phyloP scores from a whole-genome alignment of 192 early-diverging fungal genomes.

The Glomus cerebriforme region DNA sequence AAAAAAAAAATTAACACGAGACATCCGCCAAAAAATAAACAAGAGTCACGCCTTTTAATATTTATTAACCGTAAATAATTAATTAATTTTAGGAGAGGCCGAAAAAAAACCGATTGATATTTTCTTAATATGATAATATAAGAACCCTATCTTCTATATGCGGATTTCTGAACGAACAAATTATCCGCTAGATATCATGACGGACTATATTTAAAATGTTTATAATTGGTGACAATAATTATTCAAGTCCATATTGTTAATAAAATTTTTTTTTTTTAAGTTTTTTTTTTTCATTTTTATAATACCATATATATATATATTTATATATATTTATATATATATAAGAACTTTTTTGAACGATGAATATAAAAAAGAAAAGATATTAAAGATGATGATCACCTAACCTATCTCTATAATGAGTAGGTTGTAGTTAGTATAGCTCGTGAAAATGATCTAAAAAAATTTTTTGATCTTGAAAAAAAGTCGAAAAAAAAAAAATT shows the following conservation, averaged over 20 bases:
- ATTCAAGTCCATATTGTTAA: neutral
- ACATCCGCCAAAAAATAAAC: neutral
- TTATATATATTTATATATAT: no score
- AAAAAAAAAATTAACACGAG: neutral
- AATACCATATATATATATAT: no score
- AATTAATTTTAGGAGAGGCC: neutral
- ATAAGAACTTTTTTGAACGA: no score
- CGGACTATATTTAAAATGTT: neutral
- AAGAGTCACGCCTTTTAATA: neutral
- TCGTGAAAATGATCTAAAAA: neutral
- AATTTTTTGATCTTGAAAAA: no score
- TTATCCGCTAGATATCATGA: neutral
- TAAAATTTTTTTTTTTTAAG: neutral
- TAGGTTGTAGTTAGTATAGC: no score
- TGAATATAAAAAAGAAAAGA: no score
- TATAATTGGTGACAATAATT: neutral
- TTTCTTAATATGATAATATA: neutral
- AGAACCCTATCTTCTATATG: slow-evolving; percentile 2
- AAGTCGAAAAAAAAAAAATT: neutral
- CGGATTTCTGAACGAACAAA: slow-evolving; percentile 5
- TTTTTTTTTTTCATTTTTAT: neutral
- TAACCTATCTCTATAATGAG: no score
- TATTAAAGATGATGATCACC: no score
- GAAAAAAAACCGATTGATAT: neutral
- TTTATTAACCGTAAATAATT: neutral